Evolutionary conservation across 768 basidiomycete genomes (phyloP).

Genomic region (Asterophora parasitica): DNA sequence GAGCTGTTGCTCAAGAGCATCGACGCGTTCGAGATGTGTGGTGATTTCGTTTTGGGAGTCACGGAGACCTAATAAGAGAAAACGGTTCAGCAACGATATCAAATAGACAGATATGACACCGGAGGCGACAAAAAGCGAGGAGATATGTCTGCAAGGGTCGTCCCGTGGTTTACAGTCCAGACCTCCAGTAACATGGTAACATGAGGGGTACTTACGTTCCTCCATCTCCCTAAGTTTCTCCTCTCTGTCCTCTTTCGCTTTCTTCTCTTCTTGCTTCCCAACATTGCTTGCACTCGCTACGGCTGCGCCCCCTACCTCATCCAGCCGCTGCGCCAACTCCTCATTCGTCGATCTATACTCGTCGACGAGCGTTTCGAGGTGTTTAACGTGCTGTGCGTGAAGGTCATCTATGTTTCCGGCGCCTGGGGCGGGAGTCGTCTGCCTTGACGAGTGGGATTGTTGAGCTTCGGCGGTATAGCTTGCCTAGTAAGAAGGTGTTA

Average conservation of each 20-base stretch:
- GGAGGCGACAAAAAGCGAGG: too few species aligned
- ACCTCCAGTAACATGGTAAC: too few species aligned
- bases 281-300: neutral
- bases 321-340: neutral
- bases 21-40: slow-evolving; percentile 48
- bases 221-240: neutral
- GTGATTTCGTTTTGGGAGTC: slow-evolving; percentile 20
- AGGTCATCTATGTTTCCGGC: neutral
- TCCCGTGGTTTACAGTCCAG: too few species aligned
- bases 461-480: slow-evolving; percentile 11
- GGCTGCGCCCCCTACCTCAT: slow-evolving; percentile 1
- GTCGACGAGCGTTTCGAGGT: slow-evolving; percentile 3
- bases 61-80: neutral
- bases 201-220: slow-evolving; percentile 7
- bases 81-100: too few species aligned
- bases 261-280: neutral
- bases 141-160: too few species aligned
- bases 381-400: neutral
- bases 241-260: too few species aligned
- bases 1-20: slow-evolving; percentile 70
- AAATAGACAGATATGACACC: too few species aligned
- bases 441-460: too few species aligned
- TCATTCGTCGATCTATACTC: slow-evolving; percentile 3
- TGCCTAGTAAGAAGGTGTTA: neutral
- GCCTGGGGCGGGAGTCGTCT: neutral